Evolutionary conservation across 1,284 basidiomycete species (phyloP).

Genomic region (Athelia psychrophila): DNA sequence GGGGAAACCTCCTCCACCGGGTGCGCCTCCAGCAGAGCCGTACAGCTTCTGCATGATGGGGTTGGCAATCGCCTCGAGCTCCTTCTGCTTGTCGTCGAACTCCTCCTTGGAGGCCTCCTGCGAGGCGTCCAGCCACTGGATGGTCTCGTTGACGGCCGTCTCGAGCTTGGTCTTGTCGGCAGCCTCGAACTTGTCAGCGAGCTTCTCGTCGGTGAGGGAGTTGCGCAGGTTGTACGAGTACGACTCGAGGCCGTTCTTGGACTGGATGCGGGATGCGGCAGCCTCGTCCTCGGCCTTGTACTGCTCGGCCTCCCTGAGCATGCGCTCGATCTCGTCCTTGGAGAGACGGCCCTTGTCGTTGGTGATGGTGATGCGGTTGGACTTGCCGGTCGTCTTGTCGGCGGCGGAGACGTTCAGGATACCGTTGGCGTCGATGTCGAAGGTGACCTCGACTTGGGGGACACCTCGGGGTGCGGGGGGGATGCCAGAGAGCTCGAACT

Average conservation of each 20-base stretch:
- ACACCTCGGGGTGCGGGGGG: conserved; percentile 98
- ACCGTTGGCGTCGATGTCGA: conserved; percentile 99
- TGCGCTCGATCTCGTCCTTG: conserved; percentile 98
- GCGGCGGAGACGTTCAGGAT: conserved; percentile 95
- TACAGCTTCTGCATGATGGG: conserved; percentile 97
- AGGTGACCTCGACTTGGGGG: conserved; percentile 97
- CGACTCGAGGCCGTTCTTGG: conserved; percentile 91
- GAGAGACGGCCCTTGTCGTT: conserved; percentile 98
- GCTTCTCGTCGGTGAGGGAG: conserved; percentile 82
- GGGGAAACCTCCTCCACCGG: conserved; percentile 53
- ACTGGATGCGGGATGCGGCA: conserved; percentile 76
- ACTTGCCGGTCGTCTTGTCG: conserved; percentile 98
- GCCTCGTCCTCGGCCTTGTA: conserved; percentile 89
- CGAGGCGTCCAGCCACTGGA: conserved; percentile 86
- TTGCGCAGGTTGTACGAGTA: conserved; percentile 97
- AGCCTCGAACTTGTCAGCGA: conserved; percentile 84
- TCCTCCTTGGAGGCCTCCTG: conserved; percentile 95
- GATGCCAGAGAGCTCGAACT: conserved; percentile 98
- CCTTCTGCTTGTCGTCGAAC: conserved; percentile 95
- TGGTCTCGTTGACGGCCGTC: conserved; percentile 80
- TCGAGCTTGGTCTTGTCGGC: conserved; percentile 90
- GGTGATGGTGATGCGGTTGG: conserved; percentile 94
- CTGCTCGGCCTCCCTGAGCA: conserved; percentile 93
- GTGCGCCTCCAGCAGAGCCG: conserved; percentile 65
- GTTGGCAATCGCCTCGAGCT: conserved; percentile 88